A percentile compares a stretch with the other conserved stretches of the same genome.
Conservation (phyloP, 768 basidiomycete species). For the Epithele typhae region DNA sequence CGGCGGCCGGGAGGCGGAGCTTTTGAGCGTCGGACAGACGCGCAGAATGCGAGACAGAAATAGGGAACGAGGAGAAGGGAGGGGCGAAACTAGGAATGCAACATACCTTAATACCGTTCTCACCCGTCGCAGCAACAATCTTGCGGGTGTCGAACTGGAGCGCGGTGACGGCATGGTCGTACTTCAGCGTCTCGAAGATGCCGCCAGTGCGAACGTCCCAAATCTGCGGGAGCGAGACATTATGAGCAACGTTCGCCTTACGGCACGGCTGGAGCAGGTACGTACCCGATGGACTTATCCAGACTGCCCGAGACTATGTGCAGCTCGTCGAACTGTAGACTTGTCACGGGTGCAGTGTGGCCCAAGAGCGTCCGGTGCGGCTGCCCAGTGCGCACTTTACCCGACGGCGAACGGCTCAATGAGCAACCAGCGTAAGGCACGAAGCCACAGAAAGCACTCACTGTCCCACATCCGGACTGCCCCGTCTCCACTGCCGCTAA, state of each 20-base stretch:
- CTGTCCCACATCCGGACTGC: constrained; percentile 99
- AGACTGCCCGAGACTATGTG: constrained; percentile 91
- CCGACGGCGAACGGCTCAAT: background rate
- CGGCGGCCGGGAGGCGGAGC: too few species aligned
- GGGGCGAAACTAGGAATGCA: too few species aligned
- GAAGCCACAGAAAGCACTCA: constrained; percentile 39
- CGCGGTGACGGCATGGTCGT: constrained; percentile 85
- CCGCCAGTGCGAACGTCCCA: constrained; percentile 95
- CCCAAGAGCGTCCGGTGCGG: constrained; percentile 90
- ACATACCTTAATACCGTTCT: constrained; percentile 84
- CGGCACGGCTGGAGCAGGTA: constrained; percentile 4
- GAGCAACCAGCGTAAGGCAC: too few species aligned
- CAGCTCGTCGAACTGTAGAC: constrained; percentile 93
- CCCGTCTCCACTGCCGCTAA: constrained; percentile 95
- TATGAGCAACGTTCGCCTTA: background rate
- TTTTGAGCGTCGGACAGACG: constrained; percentile 4
- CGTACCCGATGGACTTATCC: constrained; percentile 88
- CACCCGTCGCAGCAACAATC: constrained; percentile 87
- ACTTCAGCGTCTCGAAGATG: constrained; percentile 83
- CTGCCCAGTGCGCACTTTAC: constrained; percentile 94
- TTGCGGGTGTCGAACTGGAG: constrained; percentile 95
- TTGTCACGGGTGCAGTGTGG: constrained; percentile 91
- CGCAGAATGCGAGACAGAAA: background rate
- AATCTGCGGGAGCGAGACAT: constrained; percentile 47
- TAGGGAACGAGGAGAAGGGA: background rate